These are phyloP conservation scores for Populus euphratica DNA, from an alignment of 345 rosid genomes.

Conservation along the genomic window DNA sequence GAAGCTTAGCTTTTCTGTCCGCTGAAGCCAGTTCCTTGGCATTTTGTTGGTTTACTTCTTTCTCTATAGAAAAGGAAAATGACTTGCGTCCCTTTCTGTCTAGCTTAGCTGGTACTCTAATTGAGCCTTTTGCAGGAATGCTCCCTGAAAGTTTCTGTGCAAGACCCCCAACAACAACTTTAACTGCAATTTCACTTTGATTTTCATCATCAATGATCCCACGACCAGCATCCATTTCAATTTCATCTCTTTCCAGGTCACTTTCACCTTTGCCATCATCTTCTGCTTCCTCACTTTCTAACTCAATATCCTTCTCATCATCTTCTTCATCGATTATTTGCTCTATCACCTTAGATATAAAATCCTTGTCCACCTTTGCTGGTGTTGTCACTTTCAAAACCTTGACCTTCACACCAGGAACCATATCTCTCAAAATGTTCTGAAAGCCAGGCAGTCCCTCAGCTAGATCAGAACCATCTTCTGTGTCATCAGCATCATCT, in stretches of 20 bases:
- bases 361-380: conserved; percentile 72
- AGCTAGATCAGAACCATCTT: conserved; percentile 65
- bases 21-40: conserved; percentile 41
- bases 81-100: conserved; percentile 51
- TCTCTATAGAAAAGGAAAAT: conserved; percentile 72
- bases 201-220: conserved; percentile 53
- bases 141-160: conserved; percentile 54
- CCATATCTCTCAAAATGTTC: conserved; percentile 73
- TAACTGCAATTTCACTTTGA: conserved; percentile 62
- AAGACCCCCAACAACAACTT: conserved; percentile 75
- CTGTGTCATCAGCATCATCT: conserved; percentile 54
- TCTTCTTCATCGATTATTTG: conserved; percentile 75
- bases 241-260: conserved; percentile 49
- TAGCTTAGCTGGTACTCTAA: conserved; percentile 75
- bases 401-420: conserved; percentile 83
- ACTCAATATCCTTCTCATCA: conserved; percentile 58
- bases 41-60: conserved; percentile 42
- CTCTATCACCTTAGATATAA: conserved; percentile 80
- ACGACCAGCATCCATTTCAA: conserved; percentile 45
- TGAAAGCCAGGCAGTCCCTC: conserved; percentile 71
- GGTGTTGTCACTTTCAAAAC: conserved; percentile 77
- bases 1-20: conserved; percentile 55
- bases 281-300: conserved; percentile 54
- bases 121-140: conserved; percentile 45
- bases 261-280: conserved; percentile 54